Conservation (phyloP, 2,329 filamentous ascomycete genomes). For the Cyphellophora europaea region DNA sequence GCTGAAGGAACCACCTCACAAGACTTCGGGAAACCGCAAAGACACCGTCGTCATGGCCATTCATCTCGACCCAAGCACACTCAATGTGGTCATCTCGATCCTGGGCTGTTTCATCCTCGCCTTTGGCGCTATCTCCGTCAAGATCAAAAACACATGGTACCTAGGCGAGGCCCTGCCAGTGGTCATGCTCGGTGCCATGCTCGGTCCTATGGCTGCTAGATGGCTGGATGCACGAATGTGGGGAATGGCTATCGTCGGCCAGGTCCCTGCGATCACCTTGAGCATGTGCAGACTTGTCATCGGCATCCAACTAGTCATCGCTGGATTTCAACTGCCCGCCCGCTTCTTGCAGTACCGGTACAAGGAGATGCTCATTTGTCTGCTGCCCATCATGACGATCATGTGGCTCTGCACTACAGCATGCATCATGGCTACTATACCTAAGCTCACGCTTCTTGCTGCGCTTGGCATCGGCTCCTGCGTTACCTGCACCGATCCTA, state of each 20-base stretch:
- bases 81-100: constrained; percentile 27
- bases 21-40: not conserved
- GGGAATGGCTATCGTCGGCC: constrained; percentile 24
- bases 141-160: constrained; percentile 31
- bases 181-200: constrained; percentile 52
- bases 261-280: constrained; percentile 54
- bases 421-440: constrained; percentile 67
- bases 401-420: constrained; percentile 85
- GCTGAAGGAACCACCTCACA: not conserved
- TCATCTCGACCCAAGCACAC: constrained; percentile 15
- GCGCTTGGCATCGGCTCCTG: constrained; percentile 74
- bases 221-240: constrained; percentile 38
- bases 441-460: constrained; percentile 62
- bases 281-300: constrained; percentile 81
- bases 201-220: constrained; percentile 47
- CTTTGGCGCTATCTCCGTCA: constrained; percentile 26
- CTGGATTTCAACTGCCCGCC: constrained; percentile 77
- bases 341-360: constrained; percentile 72
- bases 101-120: constrained; percentile 26
- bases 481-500: constrained; percentile 85
- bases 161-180: constrained; percentile 26
- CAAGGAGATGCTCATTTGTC: constrained; percentile 62
- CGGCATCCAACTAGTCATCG: constrained; percentile 80
- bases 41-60: not conserved
- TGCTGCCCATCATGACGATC: constrained; percentile 72